phyloP scores from a whole-genome alignment of 2,329 filamentous ascomycete species.

The Macrophomina pseudophaseolina region DNA sequence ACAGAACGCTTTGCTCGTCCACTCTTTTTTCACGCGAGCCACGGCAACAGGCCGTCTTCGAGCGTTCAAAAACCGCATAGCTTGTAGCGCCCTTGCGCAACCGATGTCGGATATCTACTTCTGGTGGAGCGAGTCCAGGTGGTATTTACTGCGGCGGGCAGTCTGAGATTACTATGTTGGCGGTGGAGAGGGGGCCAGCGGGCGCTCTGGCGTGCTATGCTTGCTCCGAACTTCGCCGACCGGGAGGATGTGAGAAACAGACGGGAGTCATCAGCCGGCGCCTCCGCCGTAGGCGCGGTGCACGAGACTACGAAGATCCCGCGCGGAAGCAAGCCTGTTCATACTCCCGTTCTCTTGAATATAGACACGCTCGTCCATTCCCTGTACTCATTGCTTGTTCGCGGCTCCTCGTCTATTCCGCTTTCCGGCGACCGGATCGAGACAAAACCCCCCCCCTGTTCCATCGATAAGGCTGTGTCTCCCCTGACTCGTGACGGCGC shows the following conservation, averaged over 20 bases:
- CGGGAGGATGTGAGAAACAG: background rate
- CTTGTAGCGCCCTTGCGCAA: slow-evolving; percentile 1
- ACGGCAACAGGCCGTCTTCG: background rate
- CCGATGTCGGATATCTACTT: slow-evolving; percentile 15
- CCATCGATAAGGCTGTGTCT: background rate
- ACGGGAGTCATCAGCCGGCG: background rate
- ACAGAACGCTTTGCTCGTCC: slow-evolving; percentile 3
- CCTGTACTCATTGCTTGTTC: background rate
- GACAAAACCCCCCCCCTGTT: background rate
- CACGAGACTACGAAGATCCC: background rate
- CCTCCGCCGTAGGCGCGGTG: background rate
- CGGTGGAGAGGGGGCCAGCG: slow-evolving; percentile 21
- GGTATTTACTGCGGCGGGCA: slow-evolving; percentile 6
- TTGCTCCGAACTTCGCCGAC: slow-evolving; percentile 26
- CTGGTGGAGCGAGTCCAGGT: slow-evolving; percentile 11
- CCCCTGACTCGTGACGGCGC: slow-evolving; percentile 20
- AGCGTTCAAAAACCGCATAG: background rate
- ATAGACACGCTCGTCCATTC: background rate
- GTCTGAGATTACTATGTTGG: slow-evolving; percentile 14
- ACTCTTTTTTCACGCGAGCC: background rate
- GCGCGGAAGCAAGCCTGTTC: background rate
- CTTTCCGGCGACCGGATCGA: slow-evolving; percentile 7
- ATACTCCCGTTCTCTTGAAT: background rate
- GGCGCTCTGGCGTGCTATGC: slow-evolving; percentile 24
- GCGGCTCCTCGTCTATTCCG: background rate